A percentile compares a stretch with the other conserved stretches of the same genome.
phyloP scores from a whole-genome alignment of 306 rosid genomes.

The Sicyos baderoa region DNA sequence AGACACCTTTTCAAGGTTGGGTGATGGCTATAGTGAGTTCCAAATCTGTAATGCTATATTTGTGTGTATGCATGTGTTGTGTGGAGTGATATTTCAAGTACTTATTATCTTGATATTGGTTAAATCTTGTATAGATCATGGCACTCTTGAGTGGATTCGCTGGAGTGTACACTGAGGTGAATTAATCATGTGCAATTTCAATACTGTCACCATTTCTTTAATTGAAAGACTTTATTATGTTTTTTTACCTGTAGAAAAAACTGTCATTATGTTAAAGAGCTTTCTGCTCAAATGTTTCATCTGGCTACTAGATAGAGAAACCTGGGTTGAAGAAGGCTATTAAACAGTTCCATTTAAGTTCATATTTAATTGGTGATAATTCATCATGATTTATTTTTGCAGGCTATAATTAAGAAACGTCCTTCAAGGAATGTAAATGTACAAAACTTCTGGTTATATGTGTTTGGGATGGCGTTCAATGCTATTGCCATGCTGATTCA shows the following conservation, averaged over 20 bases:
- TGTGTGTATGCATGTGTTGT: not conserved
- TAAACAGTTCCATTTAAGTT: not conserved
- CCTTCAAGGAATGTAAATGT: constrained; percentile 92
- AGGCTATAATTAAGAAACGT: constrained; percentile 93
- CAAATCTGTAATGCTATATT: constrained; percentile 18
- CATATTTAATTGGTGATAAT: no score
- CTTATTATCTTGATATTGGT: constrained; percentile 19
- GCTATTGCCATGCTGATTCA: constrained; percentile 80
- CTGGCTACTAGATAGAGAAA: not conserved
- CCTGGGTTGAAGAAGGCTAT: not conserved
- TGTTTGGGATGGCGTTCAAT: constrained; percentile 89
- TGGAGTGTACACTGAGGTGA: constrained; percentile 92
- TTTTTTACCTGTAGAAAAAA: not conserved
- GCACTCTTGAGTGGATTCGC: constrained; percentile 98
- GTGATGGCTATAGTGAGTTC: constrained; percentile 91
- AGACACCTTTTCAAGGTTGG: constrained; percentile 94
- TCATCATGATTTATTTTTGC: constrained; percentile 19
- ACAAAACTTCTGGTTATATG: constrained; percentile 92
- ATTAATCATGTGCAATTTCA: constrained; percentile 22
- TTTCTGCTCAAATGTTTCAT: constrained; percentile 1
- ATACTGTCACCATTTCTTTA: constrained; percentile 2
- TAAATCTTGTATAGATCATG: constrained; percentile 55
- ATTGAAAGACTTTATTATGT: not conserved
- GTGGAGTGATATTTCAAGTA: not conserved
- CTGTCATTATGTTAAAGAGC: not conserved